Evolutionary conservation across 176 grass and related monocot genomes (phyloP).

Genomic region (Oryza glaberrima): DNA sequence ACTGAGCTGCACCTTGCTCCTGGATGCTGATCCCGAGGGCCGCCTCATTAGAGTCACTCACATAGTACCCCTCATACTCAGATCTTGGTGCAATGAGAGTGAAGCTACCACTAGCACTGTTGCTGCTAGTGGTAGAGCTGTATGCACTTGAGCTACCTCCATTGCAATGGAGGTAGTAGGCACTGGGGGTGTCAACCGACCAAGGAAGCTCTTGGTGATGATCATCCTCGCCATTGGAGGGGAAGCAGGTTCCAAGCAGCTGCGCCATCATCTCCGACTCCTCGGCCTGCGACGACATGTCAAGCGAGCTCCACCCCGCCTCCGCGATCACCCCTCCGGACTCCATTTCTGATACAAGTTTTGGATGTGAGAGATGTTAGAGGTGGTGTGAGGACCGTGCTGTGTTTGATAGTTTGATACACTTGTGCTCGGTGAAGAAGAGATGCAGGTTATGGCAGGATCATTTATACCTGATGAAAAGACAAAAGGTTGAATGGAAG

Average conservation of each 20-base stretch:
- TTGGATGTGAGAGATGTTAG: conserved; percentile 28
- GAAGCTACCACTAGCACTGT: conserved; percentile 29
- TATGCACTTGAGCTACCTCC: conserved; percentile 39
- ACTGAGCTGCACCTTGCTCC: conserved; percentile 46
- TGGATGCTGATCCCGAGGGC: conserved; percentile 36
- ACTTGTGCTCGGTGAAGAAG: conserved; percentile 52
- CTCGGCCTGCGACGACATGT: conserved; percentile 32
- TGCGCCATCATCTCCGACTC: conserved; percentile 66
- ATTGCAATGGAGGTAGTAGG: conserved; percentile 45
- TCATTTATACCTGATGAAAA: conserved; percentile 55
- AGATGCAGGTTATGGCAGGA: conserved; percentile 36
- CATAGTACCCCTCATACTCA: conserved; percentile 48
- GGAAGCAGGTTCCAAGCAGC: conserved; percentile 46
- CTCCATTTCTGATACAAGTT: conserved; percentile 69
- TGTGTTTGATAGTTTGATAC: conserved; percentile 43
- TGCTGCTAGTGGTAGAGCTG: conserved; percentile 39
- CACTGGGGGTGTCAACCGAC: conserved; percentile 48
- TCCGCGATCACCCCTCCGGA: conserved; percentile 51
- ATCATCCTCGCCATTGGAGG: conserved; percentile 35
- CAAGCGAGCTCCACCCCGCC: conserved; percentile 48
- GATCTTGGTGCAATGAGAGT: conserved; percentile 37
- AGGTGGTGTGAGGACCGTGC: conserved; percentile 30
- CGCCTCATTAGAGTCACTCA: conserved; percentile 46
- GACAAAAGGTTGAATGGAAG: conserved; percentile 24
- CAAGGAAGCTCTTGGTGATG: conserved; percentile 45